These are phyloP conservation scores for Flaveria ramosissima DNA, from an alignment of 129 eudicot genomes.

Conservation along the genomic window DNA sequence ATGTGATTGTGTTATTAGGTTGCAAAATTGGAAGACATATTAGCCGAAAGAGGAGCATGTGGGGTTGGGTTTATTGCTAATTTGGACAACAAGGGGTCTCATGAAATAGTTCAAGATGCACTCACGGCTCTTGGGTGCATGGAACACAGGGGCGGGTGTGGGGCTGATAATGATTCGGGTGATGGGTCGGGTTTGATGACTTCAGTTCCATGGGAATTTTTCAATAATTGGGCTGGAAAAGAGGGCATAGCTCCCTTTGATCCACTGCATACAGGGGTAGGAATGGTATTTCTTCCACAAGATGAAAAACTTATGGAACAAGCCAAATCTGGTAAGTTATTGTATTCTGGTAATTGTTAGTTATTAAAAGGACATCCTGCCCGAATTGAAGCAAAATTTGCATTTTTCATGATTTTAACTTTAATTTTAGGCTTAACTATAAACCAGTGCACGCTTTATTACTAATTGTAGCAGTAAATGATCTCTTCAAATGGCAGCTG, in stretches of 20 bases:
- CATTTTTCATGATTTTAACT: not conserved
- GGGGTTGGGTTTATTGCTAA: slow-evolving; percentile 99
- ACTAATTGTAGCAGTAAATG: not conserved
- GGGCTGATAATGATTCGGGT: slow-evolving; percentile 99
- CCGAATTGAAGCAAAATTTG: not conserved
- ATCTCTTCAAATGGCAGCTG: not conserved
- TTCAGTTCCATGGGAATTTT: slow-evolving; percentile 92
- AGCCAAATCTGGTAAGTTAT: slow-evolving; percentile 72
- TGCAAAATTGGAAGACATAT: slow-evolving; percentile 87
- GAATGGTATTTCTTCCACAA: slow-evolving; percentile 89
- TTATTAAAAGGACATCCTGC: not conserved
- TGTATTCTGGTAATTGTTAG: not conserved
- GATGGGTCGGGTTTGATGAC: slow-evolving; percentile 98
- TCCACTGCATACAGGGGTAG: slow-evolving; percentile 88
- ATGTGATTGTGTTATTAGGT: slow-evolving; percentile 49
- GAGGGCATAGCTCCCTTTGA: slow-evolving; percentile 80
- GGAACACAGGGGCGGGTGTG: slow-evolving; percentile 99
- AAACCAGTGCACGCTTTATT: not conserved
- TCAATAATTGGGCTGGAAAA: slow-evolving; percentile 79
- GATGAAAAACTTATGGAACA: slow-evolving; percentile 63
- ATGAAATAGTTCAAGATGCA: slow-evolving; percentile 87
- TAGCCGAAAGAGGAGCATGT: slow-evolving; percentile 91
- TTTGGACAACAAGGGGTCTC: slow-evolving; percentile 90
- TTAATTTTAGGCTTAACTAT: not conserved
- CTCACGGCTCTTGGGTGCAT: slow-evolving; percentile 98